phyloP scores from a whole-genome alignment of 2,329 filamentous ascomycete species.

The Aspergillus sp. region DNA sequence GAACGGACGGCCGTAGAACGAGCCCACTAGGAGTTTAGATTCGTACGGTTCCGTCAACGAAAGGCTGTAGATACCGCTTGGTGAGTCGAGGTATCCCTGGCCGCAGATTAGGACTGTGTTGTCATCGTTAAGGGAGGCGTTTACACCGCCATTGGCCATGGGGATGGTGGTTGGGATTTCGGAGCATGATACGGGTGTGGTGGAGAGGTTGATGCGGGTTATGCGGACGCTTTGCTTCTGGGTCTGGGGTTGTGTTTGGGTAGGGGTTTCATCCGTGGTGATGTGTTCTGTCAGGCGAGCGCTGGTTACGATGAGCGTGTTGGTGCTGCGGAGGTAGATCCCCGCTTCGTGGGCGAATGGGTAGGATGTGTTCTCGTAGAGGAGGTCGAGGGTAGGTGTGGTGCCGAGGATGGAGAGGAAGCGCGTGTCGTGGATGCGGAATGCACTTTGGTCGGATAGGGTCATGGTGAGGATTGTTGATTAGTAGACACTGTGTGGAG shows the following conservation, averaged over 20 bases:
- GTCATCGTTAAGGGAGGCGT: conserved; percentile 31
- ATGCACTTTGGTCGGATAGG: not conserved
- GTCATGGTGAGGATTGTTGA: not conserved
- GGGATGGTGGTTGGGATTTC: conserved; percentile 33
- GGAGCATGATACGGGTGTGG: conserved; percentile 4
- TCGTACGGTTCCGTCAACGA: conserved; percentile 18
- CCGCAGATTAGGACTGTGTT: conserved; percentile 44
- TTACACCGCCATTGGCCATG: conserved; percentile 54
- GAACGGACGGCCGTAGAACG: conserved; percentile 39
- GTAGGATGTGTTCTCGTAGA: conserved; percentile 38
- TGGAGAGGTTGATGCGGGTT: conserved; percentile 13
- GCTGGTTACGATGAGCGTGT: conserved; percentile 40
- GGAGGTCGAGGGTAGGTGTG: conserved; percentile 34
- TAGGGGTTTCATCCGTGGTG: too few relatives aligned
- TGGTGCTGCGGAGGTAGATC: conserved; percentile 33
- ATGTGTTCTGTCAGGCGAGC: conserved; percentile 20
- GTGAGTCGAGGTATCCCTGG: conserved; percentile 31
- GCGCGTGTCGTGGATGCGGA: conserved; percentile 16
- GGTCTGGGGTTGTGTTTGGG: too few relatives aligned
- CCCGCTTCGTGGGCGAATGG: conserved; percentile 54
- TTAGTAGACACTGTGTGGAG: too few relatives aligned
- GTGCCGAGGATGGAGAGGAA: conserved; percentile 36
- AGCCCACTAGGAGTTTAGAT: conserved; percentile 26
- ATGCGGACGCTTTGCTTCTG: conserved; percentile 23
- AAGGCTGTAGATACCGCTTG: conserved; percentile 19